Evolutionary conservation across 257 asterid species (phyloP).

Genomic region (Scutellaria minor): DNA sequence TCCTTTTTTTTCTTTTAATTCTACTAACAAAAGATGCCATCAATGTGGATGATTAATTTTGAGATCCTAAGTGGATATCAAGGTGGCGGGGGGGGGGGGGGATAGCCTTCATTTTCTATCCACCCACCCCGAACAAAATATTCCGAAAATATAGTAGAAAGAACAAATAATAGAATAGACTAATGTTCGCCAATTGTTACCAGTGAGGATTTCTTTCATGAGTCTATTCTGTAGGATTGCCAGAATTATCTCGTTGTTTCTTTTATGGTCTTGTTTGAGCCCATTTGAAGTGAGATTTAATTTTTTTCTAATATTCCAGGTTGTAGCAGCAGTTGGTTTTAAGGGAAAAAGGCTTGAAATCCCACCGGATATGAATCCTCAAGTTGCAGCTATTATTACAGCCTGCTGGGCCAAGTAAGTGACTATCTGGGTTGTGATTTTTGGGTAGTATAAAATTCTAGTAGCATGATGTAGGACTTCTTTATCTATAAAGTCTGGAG

Average conservation of each 20-base stretch:
- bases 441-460: constrained; percentile 9
- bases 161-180: constrained; percentile 1
- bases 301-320: constrained; percentile 50
- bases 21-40: not conserved
- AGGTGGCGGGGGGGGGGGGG: not conserved
- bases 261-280: constrained; percentile 22
- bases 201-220: constrained; percentile 8
- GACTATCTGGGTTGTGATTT: constrained; percentile 30
- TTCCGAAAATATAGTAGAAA: not conserved
- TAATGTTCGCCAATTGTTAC: constrained; percentile 20
- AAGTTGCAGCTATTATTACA: constrained; percentile 70
- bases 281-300: constrained; percentile 18
- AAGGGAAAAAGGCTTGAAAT: constrained; percentile 78
- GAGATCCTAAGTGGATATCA: constrained; percentile 7
- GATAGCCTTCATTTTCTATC: not conserved
- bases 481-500: constrained; percentile 3
- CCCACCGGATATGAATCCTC: constrained; percentile 73
- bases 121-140: not conserved
- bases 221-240: not conserved
- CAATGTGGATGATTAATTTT: not conserved
- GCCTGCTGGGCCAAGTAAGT: constrained; percentile 91
- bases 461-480: not conserved
- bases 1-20: not conserved
- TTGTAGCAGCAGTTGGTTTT: constrained; percentile 92
- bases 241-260: constrained; percentile 9